Evolutionary conservation across 2,329 filamentous ascomycete genomes (phyloP).

Genomic region (Xylariomycetidae sp.): DNA sequence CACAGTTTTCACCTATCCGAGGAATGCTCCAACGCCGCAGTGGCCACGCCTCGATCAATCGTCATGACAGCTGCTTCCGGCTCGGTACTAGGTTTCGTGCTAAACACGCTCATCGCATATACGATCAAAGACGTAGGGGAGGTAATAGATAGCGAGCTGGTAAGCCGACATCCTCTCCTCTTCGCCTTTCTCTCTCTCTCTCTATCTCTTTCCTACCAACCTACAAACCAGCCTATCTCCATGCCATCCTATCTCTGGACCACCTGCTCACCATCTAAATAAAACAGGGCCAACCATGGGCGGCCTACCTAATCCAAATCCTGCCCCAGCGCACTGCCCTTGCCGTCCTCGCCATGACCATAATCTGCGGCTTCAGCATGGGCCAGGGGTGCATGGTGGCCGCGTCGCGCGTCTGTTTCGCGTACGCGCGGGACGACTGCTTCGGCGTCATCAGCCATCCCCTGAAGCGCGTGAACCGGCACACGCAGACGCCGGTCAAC

Average conservation of each 20-base stretch:
- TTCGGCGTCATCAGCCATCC: constrained; percentile 53
- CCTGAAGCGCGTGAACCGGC: constrained; percentile 56
- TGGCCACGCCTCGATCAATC: constrained; percentile 68
- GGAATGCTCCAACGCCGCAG: constrained; percentile 68
- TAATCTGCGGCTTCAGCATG: constrained; percentile 67
- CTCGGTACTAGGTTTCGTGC: constrained; percentile 64
- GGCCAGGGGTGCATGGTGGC: constrained; percentile 69
- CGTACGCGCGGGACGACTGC: constrained; percentile 68
- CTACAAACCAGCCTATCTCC: too few species aligned
- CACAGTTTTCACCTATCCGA: constrained; percentile 70
- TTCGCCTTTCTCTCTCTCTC: too few species aligned
- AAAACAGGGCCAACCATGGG: constrained; percentile 58
- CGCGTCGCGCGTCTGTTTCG: constrained; percentile 63
- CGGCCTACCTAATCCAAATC: constrained; percentile 63
- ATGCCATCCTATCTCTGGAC: too few species aligned
- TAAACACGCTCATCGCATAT: constrained; percentile 71
- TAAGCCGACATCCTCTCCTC: too few species aligned
- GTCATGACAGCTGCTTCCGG: constrained; percentile 64
- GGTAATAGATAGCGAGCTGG: constrained; percentile 56
- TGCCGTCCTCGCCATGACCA: constrained; percentile 60
- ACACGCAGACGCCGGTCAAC: constrained; percentile 64
- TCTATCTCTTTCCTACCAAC: too few species aligned
- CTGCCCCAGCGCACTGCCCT: constrained; percentile 56
- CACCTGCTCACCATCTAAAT: not conserved
- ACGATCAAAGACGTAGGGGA: constrained; percentile 60